These are phyloP conservation scores for Starmerella tilneyi DNA, from an alignment of 805 yeast species.

Conservation along the genomic window DNA sequence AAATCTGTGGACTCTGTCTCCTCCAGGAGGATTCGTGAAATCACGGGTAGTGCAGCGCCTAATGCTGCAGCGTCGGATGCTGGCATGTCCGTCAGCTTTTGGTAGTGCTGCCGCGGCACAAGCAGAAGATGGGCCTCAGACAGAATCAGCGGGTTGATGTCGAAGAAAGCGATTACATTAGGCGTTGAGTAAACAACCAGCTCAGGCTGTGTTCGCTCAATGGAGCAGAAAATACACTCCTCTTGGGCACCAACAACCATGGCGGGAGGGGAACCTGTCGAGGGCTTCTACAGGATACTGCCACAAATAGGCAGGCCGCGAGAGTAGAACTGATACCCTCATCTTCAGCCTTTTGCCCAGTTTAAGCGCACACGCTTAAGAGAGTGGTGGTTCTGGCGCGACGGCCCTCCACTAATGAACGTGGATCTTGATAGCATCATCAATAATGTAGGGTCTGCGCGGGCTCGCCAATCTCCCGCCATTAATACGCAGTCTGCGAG, in stretches of 20 bases:
- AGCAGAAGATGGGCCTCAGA: conserved; percentile 32
- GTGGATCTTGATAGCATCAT: conserved; percentile 44
- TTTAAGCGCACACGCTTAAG: too few species aligned
- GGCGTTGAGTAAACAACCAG: conserved; percentile 27
- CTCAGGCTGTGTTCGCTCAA: conserved; percentile 22
- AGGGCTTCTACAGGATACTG: too few species aligned
- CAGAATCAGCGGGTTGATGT: conserved; percentile 33
- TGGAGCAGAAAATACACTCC: conserved; percentile 29
- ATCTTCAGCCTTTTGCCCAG: too few species aligned
- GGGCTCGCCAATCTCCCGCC: not conserved
- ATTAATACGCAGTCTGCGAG: conserved; percentile 13
- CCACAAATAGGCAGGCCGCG: too few species aligned
- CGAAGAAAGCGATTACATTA: conserved; percentile 31
- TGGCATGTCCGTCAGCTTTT: conserved; percentile 27
- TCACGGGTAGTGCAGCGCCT: conserved; percentile 24
- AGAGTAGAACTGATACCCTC: too few species aligned
- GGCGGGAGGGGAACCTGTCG: too few species aligned
- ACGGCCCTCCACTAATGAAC: too few species aligned
- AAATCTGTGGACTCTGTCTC: conserved; percentile 26
- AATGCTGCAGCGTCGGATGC: conserved; percentile 21
- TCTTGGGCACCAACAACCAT: not conserved
- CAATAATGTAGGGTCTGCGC: conserved; percentile 51
- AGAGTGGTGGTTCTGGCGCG: too few species aligned
- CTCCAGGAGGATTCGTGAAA: conserved; percentile 25
- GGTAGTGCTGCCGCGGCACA: conserved; percentile 30